Conservation (phyloP, 2,329 filamentous ascomycete genomes). For the Penicillium sp. region DNA sequence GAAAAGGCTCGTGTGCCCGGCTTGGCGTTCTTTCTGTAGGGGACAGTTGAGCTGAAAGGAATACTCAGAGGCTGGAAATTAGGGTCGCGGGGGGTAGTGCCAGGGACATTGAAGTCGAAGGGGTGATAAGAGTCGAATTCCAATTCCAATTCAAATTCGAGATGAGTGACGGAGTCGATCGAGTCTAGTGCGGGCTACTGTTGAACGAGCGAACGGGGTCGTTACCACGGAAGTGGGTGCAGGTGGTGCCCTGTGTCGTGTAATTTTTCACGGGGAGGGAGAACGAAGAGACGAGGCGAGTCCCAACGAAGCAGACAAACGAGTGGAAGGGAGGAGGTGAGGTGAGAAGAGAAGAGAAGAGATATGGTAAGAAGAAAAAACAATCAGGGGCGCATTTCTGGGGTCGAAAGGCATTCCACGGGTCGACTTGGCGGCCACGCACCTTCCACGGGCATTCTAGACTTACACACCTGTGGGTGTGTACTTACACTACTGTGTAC, state of each 20-base stretch:
- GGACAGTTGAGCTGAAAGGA: background rate
- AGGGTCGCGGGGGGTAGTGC: conserved; percentile 3
- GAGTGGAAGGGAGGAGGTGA: background rate
- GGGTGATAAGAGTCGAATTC: background rate
- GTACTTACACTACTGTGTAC: background rate
- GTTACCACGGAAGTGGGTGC: background rate
- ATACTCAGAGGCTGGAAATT: background rate
- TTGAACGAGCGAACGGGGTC: conserved; percentile 13
- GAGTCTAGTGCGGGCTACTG: conserved; percentile 2
- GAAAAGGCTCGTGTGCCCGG: conserved; percentile 17
- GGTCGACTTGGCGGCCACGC: background rate
- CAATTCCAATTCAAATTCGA: too few species aligned
- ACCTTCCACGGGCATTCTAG: conserved; percentile 4
- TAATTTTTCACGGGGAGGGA: background rate
- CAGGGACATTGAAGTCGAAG: conserved; percentile 10
- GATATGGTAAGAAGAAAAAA: conserved; percentile 1
- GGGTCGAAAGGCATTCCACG: conserved; percentile 2
- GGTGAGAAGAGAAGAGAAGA: background rate
- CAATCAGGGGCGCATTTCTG: conserved; percentile 5
- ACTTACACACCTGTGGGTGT: background rate
- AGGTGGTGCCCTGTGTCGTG: background rate
- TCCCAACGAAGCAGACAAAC: background rate
- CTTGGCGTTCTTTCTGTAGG: conserved; percentile 16
- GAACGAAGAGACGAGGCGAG: background rate
- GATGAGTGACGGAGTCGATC: conserved; percentile 13